These are phyloP conservation scores for Lactarius pseudohatsudake DNA, from an alignment of 768 basidiomycete species.

Conservation along the genomic window DNA sequence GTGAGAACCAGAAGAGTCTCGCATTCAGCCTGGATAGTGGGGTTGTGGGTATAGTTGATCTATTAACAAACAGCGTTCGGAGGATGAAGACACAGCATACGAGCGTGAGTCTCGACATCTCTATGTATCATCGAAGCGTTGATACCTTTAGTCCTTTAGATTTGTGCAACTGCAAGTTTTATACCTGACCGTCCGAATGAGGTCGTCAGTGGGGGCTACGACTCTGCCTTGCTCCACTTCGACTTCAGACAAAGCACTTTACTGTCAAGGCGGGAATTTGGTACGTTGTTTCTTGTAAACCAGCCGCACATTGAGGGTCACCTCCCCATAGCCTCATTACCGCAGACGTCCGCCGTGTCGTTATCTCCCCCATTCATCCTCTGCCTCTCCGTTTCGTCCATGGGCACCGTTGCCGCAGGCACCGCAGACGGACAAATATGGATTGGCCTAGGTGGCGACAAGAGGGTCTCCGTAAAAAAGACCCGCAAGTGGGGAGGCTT, in stretches of 20 bases:
- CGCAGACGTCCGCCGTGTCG: slow-evolving; percentile 48
- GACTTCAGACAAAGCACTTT: slow-evolving; percentile 56
- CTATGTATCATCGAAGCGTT: background rate
- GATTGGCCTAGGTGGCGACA: slow-evolving; percentile 69
- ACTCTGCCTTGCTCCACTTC: slow-evolving; percentile 65
- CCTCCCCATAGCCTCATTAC: slow-evolving; percentile 38
- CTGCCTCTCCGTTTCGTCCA: slow-evolving; percentile 56
- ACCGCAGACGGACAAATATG: slow-evolving; percentile 76
- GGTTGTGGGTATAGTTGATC: slow-evolving; percentile 61
- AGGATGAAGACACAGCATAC: slow-evolving; percentile 63
- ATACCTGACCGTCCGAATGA: slow-evolving; percentile 71
- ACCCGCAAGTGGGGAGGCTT: slow-evolving; percentile 75
- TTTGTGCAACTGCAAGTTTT: slow-evolving; percentile 69
- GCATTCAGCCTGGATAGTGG: slow-evolving; percentile 76
- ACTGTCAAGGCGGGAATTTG: slow-evolving; percentile 58
- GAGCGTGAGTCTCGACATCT: slow-evolving; percentile 47
- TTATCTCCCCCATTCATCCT: slow-evolving; percentile 76
- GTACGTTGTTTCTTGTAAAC: slow-evolving; percentile 40
- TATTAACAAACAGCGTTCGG: slow-evolving; percentile 46
- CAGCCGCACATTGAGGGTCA: slow-evolving; percentile 21
- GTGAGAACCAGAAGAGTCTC: slow-evolving; percentile 49
- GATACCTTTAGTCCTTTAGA: slow-evolving; percentile 42
- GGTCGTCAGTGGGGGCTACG: slow-evolving; percentile 77
- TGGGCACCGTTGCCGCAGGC: slow-evolving; percentile 64
- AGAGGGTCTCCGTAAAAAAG: slow-evolving; percentile 42